A percentile compares a stretch with the other conserved stretches of the same genome.
Evolutionary conservation across 176 grass and related monocot species (phyloP).

Genomic region (Poa annua): DNA sequence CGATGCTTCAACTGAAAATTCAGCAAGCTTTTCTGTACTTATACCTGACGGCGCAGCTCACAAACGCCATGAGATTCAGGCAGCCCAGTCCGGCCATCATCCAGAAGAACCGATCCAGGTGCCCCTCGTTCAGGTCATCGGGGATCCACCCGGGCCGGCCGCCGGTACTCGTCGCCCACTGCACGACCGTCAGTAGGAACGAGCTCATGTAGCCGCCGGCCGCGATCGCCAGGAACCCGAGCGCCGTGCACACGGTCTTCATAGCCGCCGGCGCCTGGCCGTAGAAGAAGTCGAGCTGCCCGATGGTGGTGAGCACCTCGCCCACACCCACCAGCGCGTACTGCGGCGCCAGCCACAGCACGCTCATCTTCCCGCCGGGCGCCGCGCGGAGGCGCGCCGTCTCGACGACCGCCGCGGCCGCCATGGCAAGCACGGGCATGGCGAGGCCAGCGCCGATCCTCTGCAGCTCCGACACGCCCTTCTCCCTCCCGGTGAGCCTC

Average conservation of each 20-base stretch:
- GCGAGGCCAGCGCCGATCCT: constrained; percentile 18
- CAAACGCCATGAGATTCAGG: constrained; percentile 8
- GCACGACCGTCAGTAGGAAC: constrained; percentile 44
- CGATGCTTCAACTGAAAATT: too few species aligned
- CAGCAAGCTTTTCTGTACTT: constrained; percentile 18
- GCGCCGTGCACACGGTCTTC: constrained; percentile 63
- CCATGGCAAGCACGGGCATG: constrained; percentile 36
- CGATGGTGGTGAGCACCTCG: constrained; percentile 51
- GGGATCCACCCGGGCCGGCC: constrained; percentile 59
- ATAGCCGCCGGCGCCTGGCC: constrained; percentile 60
- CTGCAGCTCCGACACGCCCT: constrained; percentile 27
- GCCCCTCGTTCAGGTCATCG: constrained; percentile 58
- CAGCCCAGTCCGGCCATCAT: constrained; percentile 23
- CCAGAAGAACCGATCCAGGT: constrained; percentile 55
- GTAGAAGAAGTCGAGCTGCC: constrained; percentile 70
- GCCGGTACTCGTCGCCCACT: constrained; percentile 20
- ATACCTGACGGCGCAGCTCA: not conserved
- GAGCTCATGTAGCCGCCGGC: constrained; percentile 61
- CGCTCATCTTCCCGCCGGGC: not conserved
- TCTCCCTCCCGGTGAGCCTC: constrained; percentile 7
- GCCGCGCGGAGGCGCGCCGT: not conserved
- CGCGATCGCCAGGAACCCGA: constrained; percentile 51
- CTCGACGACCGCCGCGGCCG: constrained; percentile 31
- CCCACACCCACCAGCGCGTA: constrained; percentile 48
- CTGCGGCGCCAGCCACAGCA: constrained; percentile 52